Percentiles rank a stretch among this genome's conserved stretches.
Evolutionary conservation across 176 grass and related monocot genomes (phyloP).

Genomic region (Avena sativa): DNA sequence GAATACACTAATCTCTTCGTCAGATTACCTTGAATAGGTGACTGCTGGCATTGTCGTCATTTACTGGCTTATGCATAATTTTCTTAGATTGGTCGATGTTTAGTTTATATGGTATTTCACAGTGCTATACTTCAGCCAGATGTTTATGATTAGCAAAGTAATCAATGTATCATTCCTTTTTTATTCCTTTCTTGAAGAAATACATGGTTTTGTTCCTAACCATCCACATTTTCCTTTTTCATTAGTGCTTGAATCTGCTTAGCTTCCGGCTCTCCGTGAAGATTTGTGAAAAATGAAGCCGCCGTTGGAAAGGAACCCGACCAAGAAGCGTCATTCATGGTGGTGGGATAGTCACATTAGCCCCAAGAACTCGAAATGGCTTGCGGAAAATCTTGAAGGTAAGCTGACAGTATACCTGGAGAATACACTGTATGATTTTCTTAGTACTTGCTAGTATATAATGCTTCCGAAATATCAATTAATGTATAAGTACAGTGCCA

Average conservation of each 20-base stretch:
- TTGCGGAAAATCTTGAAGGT: constrained; percentile 83
- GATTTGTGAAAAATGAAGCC: constrained; percentile 55
- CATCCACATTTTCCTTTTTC: background rate
- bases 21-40: constrained; percentile 11
- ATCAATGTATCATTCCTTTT: background rate
- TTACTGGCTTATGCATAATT: background rate
- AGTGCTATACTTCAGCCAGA: background rate
- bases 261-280: background rate
- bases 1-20: background rate
- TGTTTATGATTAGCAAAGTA: background rate
- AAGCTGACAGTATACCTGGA: background rate
- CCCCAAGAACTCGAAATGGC: constrained; percentile 87
- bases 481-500: constrained; percentile 2
- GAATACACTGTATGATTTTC: background rate
- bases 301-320: constrained; percentile 58
- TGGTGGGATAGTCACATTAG: constrained; percentile 86
- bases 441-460: background rate
- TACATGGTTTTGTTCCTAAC: background rate
- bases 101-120: background rate
- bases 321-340: constrained; percentile 74
- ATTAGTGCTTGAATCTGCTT: constrained; percentile 15
- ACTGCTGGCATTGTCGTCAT: background rate
- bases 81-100: background rate
- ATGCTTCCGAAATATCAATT: background rate
- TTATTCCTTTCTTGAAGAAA: background rate